Evolutionary conservation across 768 basidiomycete genomes (phyloP), one percentile per base, ranked within the genome.

Genomic region (Mycena latifolia): DNA sequence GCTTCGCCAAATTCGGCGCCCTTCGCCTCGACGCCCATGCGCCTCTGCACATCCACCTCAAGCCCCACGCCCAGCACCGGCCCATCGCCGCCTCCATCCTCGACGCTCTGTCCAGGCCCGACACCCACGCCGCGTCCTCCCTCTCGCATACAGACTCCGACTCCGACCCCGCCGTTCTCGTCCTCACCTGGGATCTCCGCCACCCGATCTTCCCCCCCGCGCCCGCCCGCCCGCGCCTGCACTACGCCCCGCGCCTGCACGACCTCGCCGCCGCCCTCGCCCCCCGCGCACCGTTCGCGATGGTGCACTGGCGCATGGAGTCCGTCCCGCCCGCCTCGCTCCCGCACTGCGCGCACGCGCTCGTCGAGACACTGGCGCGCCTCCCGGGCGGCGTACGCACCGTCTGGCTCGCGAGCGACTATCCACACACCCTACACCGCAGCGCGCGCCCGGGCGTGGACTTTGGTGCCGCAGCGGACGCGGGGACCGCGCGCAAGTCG

Each of bases 221-320:
- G 1, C 25, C 69, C 8, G 29, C 71, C 2, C 51, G 65, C 12
- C 29, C 55, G 1, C 71, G 70, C 25, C 77, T 87, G 35, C 75
- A 80, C 41, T 89, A 89, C 71, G 79, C 88, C 5, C 70, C 76
- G 0, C 69, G 47, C 1, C 82, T 89, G 56, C 74, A 78, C 41
- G 74, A 76, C 12, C 78, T 89, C 11, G 85, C 85, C 0, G 67
- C 72, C 10, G 70, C 67, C 33, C 71, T 88, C 48, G 72, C 76
- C 0, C 77, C 80, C 22, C 60, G 78, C 0, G 69, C 69, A 1
- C 80, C 84, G 0, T 89, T 84, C 72, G 70, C 84, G 4, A 83
- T 80, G 0, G 81, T 90, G 10, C 85, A 89, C 69, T 90, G 87
- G 88, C 77, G 85, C 24, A 86, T 86, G 80, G 87, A 89, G 66